These are phyloP conservation scores for Eucalyptus cladocalyx DNA, from an alignment of 345 rosid genomes.

Conservation along the genomic window DNA sequence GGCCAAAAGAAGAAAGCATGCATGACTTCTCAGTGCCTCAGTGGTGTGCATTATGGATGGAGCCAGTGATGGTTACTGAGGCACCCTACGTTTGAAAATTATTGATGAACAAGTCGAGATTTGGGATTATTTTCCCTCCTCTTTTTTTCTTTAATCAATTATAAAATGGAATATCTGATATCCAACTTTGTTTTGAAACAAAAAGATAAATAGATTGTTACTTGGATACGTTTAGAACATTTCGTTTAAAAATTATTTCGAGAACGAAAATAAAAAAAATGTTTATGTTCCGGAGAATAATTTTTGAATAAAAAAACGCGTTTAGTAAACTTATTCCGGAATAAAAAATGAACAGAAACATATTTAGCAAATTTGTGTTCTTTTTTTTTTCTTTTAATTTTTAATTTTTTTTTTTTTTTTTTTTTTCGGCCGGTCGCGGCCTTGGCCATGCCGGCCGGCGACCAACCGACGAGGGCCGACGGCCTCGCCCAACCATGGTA, in stretches of 20 bases:
- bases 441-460: no score
- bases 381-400: no score
- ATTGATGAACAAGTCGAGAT: background rate
- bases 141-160: background rate
- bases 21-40: background rate
- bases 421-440: fast-evolving
- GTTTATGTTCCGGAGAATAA: fast-evolving
- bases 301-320: no score
- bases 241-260: fast-evolving
- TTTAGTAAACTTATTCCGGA: fast-evolving
- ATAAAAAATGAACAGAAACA: no score
- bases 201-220: no score
- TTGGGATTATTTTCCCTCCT: background rate
- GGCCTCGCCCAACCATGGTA: fast-evolving
- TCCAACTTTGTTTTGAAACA: background rate
- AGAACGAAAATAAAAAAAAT: fast-evolving
- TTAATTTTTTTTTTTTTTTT: no score
- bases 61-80: background rate
- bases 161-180: background rate
- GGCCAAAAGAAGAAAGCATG: background rate
- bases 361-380: fast-evolving
- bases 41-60: background rate
- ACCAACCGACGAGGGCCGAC: fast-evolving
- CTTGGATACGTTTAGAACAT: no score
- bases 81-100: background rate